These are phyloP conservation scores for Cercospora berteroae DNA, from an alignment of 2,329 filamentous ascomycete genomes.

Conservation along the genomic window DNA sequence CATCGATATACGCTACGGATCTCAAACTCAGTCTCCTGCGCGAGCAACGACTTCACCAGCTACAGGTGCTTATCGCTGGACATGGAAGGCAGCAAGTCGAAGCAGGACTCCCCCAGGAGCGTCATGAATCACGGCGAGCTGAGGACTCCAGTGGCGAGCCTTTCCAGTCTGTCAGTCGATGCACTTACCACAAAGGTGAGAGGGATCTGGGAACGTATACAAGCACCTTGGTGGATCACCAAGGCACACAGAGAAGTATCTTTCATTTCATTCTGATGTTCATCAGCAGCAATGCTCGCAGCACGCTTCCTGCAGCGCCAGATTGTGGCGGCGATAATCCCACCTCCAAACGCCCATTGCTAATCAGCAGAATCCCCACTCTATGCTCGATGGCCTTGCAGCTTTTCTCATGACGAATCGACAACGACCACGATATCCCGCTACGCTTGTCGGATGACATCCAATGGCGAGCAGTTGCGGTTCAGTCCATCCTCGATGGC, in stretches of 20 bases:
- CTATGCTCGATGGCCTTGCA: slow-evolving; percentile 2
- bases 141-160: neutral
- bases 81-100: neutral
- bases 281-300: slow-evolving; percentile 3
- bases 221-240: slow-evolving; percentile 15
- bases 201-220: slow-evolving; percentile 7
- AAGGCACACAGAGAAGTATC: slow-evolving; percentile 14
- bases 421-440: neutral
- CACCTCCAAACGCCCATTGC: slow-evolving; percentile 5
- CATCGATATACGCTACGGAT: neutral
- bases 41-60: neutral
- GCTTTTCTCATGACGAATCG: slow-evolving; percentile 13
- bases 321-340: slow-evolving; percentile 2
- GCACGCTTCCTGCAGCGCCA: slow-evolving; percentile 2
- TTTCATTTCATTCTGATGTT: neutral
- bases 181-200: neutral
- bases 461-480: slow-evolving; percentile 33
- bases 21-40: neutral
- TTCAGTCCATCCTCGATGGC: slow-evolving; percentile 38
- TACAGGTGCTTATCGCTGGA: neutral
- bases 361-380: slow-evolving; percentile 4
- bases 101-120: neutral
- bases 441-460: slow-evolving; percentile 33
- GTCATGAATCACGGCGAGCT: neutral
- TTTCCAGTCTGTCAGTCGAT: neutral